These are phyloP conservation scores for Tuber calosporum DNA, from an alignment of 495 filamentous ascomycete species.

Conservation along the genomic window DNA sequence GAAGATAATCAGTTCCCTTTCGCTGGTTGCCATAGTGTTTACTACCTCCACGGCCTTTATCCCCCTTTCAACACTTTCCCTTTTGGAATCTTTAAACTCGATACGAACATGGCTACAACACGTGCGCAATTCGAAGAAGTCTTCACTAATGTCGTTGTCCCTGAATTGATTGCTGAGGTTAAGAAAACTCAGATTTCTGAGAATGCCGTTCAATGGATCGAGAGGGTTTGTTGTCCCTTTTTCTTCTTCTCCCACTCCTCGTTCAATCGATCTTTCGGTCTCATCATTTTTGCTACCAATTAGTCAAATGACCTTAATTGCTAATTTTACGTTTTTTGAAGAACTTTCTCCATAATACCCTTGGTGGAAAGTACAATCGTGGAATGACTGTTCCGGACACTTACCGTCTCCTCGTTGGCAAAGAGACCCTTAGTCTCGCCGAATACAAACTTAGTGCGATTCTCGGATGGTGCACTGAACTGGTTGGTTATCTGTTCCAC, in stretches of 20 bases:
- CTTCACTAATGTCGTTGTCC: conserved; percentile 69
- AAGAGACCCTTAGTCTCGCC: conserved; percentile 58
- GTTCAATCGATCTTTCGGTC: background rate
- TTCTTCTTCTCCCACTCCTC: conserved; percentile 8
- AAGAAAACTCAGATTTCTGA: conserved; percentile 72
- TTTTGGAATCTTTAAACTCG: background rate
- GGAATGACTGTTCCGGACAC: conserved; percentile 97
- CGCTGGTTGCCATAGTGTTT: background rate
- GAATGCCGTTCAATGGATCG: conserved; percentile 78
- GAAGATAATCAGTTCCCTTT: background rate
- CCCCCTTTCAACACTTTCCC: conserved; percentile 1
- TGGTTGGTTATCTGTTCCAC: conserved; percentile 42
- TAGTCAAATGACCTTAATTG: conserved; percentile 11
- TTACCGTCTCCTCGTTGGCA: conserved; percentile 64
- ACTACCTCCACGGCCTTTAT: background rate
- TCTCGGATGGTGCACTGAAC: conserved; percentile 93
- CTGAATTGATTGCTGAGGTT: conserved; percentile 64
- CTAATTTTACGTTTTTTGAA: conserved; percentile 43
- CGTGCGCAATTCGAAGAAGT: conserved; percentile 67
- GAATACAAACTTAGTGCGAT: conserved; percentile 78
- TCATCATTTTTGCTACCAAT: background rate
- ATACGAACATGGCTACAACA: conserved; percentile 33
- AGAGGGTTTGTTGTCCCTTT: conserved; percentile 54
- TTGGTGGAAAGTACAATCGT: conserved; percentile 96
- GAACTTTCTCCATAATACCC: conserved; percentile 73